Evolutionary conservation across 345 rosid species (phyloP), one percentile per base, ranked within the genome.

Genomic region (Abelmoschus esculentus): DNA sequence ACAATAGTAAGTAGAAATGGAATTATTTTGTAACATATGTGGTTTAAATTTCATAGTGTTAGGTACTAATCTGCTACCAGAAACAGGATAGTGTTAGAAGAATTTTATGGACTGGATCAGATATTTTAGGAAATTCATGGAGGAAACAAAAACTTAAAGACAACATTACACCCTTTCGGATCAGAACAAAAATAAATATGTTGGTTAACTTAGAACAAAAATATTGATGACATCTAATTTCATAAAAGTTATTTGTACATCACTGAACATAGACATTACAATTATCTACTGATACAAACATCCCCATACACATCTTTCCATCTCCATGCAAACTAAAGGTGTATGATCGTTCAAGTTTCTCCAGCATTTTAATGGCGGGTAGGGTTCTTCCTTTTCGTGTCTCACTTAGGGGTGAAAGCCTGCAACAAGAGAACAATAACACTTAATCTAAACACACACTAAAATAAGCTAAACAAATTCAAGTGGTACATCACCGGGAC

Each of bases 321-420:
- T 38, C 76, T 58, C 54, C 74, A 31, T 62, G 63, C 52, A 36
- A 42, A 22, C 1, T 65, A 12, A 64, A 8, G 31, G 12, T 18
- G 28, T 29, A 31, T 14, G 60, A 69, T 47, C 59, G 36, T 52
- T 61, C 54, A 28, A n/a, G 18, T 34, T 58, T 61, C 53, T 14
- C 26, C 52, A 15, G 17, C 31, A 36, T 26, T 18, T 32, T 18
- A 52, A 52, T 74, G 63, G 31, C 14, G 59, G 53, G 14, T 13
- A 28, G 12, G 13, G 7, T 53, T 55, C 73, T 4, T 36, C 34
- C 55, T 69, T 17, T 5, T 63, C 29, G 36, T 59, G 47, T 74
- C 76, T 88, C 84, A 93, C 87, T 93, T 93, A 58, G 96, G 93
- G 55, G 91, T 82, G 80, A 90, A 93, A 70, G 96, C 92, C 96